These are phyloP conservation scores for Gigaspora rosea DNA, from an alignment of 192 early-diverging fungal species.

Conservation along the genomic window DNA sequence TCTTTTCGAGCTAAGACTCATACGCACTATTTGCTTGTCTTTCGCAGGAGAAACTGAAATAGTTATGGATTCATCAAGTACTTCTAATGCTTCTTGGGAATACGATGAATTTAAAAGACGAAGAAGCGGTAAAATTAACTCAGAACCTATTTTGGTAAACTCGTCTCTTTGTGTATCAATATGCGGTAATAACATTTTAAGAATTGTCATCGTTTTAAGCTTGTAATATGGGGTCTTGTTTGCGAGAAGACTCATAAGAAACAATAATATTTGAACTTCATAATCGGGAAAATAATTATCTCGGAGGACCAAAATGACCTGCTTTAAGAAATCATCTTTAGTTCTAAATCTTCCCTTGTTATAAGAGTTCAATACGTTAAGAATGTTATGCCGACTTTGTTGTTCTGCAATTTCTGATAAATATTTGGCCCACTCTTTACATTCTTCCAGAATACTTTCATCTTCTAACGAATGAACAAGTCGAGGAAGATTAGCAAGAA, in stretches of 20 bases:
- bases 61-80: slow-evolving; percentile 67
- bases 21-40: slow-evolving; percentile 29
- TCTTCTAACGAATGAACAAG: slow-evolving; percentile 69
- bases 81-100: slow-evolving; percentile 67
- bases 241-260: slow-evolving; percentile 62
- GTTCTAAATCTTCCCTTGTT: slow-evolving; percentile 64
- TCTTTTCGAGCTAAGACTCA: slow-evolving; percentile 20
- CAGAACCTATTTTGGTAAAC: slow-evolving; percentile 57
- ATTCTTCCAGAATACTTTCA: slow-evolving; percentile 47
- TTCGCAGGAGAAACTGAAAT: slow-evolving; percentile 30
- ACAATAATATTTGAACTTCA: slow-evolving; percentile 59
- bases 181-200: slow-evolving; percentile 68
- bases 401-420: slow-evolving; percentile 54
- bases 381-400: slow-evolving; percentile 50
- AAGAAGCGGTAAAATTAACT: slow-evolving; percentile 69
- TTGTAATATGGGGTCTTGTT: slow-evolving; percentile 64
- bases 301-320: slow-evolving; percentile 59
- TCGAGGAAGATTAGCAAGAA: slow-evolving; percentile 70
- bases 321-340: slow-evolving; percentile 74
- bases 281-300: slow-evolving; percentile 66
- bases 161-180: slow-evolving; percentile 45
- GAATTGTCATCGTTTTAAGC: slow-evolving; percentile 60
- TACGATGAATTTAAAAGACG: slow-evolving; percentile 63
- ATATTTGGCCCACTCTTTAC: slow-evolving; percentile 53
- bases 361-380: slow-evolving; percentile 59